Evolutionary conservation across 768 basidiomycete genomes (phyloP), one percentile per base, ranked within the genome.

Genomic region (Termitomyces sp.): DNA sequence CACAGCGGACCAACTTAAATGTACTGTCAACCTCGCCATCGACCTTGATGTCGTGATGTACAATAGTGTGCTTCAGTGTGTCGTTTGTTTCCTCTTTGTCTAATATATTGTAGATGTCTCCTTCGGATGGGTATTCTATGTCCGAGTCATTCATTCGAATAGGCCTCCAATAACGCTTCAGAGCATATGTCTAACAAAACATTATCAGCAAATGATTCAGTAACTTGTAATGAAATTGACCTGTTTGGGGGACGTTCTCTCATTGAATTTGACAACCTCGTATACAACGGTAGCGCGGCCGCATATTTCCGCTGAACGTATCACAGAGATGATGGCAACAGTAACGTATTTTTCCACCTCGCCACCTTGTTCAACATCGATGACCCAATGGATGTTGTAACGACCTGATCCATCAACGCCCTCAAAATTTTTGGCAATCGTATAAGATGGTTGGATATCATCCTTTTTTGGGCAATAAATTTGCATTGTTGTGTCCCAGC

Each of bases 401-500:
- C 35, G 42, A 5, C 24, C 22, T n/a, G 2, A 14, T 15, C 24
- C 43, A 24, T 47, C 4, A 12, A 26, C 5, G 19, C 44, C 46
- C 11, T 40, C n/a, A n/a, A 37, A 45, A 8, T 43, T 14, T 17
- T 26, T 2, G 8, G 9, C 12, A 7, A 28, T 22, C 6, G 32
- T 7, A 40, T 56, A 56, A 14, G 52, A 45, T n/a, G 21, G 17
- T 4, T 14, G 17, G 2, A 10, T 32, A 10, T 35, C 7, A 0
- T 26, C 21, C 11, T 11, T 17, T n/a, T 22, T 7, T 3, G 55
- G 63, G 15, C 21, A 8, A 46, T 54, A 57, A 0, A 60, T 22
- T 26, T 35, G 38, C 59, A 60, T 60, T 0, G 34, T 11, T 10
- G 47, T 46, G 34, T 60, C 51, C 55, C 59, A 60, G 22, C 59